A percentile compares a stretch with the other conserved stretches of the same genome.
Evolutionary conservation across 2,329 filamentous ascomycete species (phyloP).

Genomic region (Xylaria sp.): DNA sequence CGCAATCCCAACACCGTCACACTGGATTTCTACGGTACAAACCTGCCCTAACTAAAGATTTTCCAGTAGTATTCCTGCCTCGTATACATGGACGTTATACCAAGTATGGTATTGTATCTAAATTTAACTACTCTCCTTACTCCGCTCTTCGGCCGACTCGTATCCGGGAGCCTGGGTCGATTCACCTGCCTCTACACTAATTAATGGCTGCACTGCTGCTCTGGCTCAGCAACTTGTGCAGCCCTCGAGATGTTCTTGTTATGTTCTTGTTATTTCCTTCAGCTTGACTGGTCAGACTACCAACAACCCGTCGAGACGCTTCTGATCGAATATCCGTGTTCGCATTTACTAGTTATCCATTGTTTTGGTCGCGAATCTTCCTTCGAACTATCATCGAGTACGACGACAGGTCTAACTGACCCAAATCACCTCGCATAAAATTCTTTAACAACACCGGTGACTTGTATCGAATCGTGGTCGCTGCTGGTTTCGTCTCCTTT

Average conservation of each 20-base stretch:
- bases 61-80: no score
- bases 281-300: no score
- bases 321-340: no score
- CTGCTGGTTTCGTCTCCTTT: no score
- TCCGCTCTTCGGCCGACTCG: conserved; percentile 1
- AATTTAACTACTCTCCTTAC: conserved; percentile 14
- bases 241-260: no score
- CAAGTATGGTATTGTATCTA: conserved; percentile 6
- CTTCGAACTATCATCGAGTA: background rate
- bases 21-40: background rate
- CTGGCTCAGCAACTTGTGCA: no score
- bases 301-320: background rate
- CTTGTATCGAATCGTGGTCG: background rate
- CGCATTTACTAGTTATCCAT: no score
- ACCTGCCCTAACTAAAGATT: no score
- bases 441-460: background rate
- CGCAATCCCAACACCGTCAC: background rate
- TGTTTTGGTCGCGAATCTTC: no score
- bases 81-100: background rate
- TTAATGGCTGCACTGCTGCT: no score
- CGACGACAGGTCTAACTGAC: background rate
- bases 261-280: no score
- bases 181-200: background rate
- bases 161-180: conserved; percentile 5
- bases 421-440: background rate